Evolutionary conservation across 2,329 filamentous ascomycete species (phyloP), one percentile per base, ranked within the genome.

Genomic region (Penicillium sp.): DNA sequence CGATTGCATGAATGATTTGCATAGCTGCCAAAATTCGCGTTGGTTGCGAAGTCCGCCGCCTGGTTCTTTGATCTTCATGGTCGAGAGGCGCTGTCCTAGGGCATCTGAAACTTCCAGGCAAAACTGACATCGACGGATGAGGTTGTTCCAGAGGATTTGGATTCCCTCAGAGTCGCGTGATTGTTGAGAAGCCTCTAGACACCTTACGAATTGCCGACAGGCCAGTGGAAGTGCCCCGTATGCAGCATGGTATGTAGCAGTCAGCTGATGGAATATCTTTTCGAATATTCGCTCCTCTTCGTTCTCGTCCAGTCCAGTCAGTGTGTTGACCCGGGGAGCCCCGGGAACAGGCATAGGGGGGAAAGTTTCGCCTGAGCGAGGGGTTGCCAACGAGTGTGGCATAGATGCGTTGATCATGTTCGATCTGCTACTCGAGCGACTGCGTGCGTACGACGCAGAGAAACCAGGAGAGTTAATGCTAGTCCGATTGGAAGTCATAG

Each of bases 271-370:
- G 76, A 90, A 96, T 23, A 97, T 91, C 60, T 82, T 85, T 62
- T 96, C 93, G 64, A 96, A 96, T 29, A 87, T 83, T 17, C 84
- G 83, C 66, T 96, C 91, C 62, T 96, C 91, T 62, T 91, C 89
- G 2, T 83, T 84, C 56, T 85, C 82, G 47, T 84, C 82, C 50
- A 87, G 84, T 50, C 91, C 89, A 10, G 78, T 82, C 45, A 85
- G 72, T 8, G 80, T 77, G 47, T 80, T 81, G 43, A 82, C 81
- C 42, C 82, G 80, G 31, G 80, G 77, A 54, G 80, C 73, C 25
- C 74, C 79, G 29, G 78, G 74, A 19, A 74, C 77, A 56, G 78
- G 70, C 66, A 73, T 69, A 67, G 74, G 62, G 81, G 78, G 82
- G 71, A 94, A 95, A 0, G 90, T 91, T 67, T 96, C 91, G 43